Evolutionary conservation across 495 filamentous ascomycete genomes (phyloP), one percentile per base, ranked within the genome.

Genomic region (Lasiosphaeria hispida): DNA sequence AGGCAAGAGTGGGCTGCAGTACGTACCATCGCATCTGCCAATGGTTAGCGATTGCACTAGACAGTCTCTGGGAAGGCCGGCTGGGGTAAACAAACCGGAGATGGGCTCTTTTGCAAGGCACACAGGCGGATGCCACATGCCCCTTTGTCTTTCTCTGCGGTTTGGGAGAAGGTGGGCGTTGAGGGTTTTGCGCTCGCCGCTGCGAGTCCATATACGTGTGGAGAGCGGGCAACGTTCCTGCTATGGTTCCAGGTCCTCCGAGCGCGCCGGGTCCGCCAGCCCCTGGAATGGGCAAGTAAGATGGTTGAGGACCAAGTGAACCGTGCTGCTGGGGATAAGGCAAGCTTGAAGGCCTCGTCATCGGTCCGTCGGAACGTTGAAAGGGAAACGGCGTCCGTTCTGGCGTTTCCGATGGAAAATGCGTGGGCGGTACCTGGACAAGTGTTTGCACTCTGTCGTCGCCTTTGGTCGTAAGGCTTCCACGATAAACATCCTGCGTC

Each of bases 91-190:
- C 72, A 62, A 73, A 82, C 80, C 81, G 75, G 58, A 98, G 77
- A 81, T 98, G 94, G 57, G 95, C 96, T 73, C 87, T 91, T 71
- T 97, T 97, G 77, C 94, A 98, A 66, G 96, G 95, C 55, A 97
- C 88, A 70, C 94, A 98, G 14, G 94, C 94, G 36, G 92, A 96
- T 37, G 93, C 91, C 47, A 98, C 94, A 76, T 98, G 94, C 10
- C 91, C 91, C 68, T 97, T 98, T 7, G 91, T 87, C 64, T 92
- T 89, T 61, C 92, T 83, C 13, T 91, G 89, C 7, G 86, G 77
- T 61, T 87, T 90, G n/a, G 79, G 75, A 41, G 79, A 78, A 6
- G 69, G 64, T 39, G 71, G 75, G 3, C 74, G 66, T 17, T 68
- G 68, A 23, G 70, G 59, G 17, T 79, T 76, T 2, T 67, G 63